phyloP scores from a whole-genome alignment of 2,329 filamentous ascomycete genomes.

The Endothia cerciana region DNA sequence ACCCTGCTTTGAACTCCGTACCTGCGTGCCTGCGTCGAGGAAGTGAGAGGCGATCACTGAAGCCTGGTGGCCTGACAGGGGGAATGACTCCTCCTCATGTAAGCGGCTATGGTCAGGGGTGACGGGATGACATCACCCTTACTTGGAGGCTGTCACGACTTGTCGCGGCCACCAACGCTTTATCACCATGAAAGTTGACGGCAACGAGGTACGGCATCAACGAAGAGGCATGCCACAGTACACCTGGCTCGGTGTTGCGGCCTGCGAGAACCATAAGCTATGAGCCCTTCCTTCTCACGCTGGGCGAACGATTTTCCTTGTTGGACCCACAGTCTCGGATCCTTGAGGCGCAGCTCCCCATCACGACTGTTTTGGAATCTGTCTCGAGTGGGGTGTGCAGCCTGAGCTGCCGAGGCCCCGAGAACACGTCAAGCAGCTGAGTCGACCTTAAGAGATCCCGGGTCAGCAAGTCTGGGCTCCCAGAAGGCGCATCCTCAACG shows the following conservation, averaged over 20 bases:
- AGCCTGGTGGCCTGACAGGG: no score
- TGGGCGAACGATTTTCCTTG: background rate
- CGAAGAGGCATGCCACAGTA: background rate
- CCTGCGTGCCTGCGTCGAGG: no score
- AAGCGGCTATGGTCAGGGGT: background rate
- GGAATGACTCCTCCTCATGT: background rate
- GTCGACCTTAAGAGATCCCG: background rate
- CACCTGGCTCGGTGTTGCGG: background rate
- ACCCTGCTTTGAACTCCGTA: no score
- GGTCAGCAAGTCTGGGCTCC: no score
- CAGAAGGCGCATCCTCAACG: background rate
- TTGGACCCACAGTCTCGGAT: background rate
- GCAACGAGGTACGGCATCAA: background rate
- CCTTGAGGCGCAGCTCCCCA: background rate
- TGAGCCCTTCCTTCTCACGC: background rate
- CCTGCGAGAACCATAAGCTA: background rate
- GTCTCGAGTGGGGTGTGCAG: slow-evolving; percentile 1
- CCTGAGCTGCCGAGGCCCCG: background rate
- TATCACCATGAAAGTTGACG: background rate
- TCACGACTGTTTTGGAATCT: background rate
- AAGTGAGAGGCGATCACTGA: no score
- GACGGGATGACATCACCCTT: background rate
- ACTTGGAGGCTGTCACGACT: background rate
- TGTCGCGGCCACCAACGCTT: background rate
- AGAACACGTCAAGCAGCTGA: background rate